These are phyloP conservation scores for Phlebiopsis flavidoalba DNA, from an alignment of 768 basidiomycete genomes.

Conservation along the genomic window DNA sequence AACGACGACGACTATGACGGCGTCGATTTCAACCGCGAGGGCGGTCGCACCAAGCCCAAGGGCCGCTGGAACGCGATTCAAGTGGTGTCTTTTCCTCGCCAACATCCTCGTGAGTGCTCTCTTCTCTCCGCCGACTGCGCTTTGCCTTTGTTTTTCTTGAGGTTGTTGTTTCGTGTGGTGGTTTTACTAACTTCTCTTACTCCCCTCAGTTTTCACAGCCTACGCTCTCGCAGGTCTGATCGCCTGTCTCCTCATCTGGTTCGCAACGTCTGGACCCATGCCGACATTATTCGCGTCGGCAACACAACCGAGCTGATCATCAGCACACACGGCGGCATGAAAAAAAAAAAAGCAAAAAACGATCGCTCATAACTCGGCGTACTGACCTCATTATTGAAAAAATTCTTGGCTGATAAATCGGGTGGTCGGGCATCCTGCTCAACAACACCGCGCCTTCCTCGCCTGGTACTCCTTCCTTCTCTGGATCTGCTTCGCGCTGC, in stretches of 20 bases:
- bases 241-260: slow-evolving; percentile 69
- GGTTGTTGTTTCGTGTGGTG: not conserved
- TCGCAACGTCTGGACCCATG: slow-evolving; percentile 63
- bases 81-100: slow-evolving; percentile 69
- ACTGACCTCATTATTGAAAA: slow-evolving; percentile 62
- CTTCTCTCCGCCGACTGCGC: not conserved
- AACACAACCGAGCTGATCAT: slow-evolving; percentile 64
- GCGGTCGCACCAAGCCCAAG: slow-evolving; percentile 33
- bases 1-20: slow-evolving; percentile 36
- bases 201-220: slow-evolving; percentile 41
- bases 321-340: slow-evolving; percentile 64
- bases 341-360: no score
- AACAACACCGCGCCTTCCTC: slow-evolving; percentile 82
- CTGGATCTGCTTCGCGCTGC: slow-evolving; percentile 68
- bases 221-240: slow-evolving; percentile 62
- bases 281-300: slow-evolving; percentile 69
- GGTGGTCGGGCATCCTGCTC: slow-evolving; percentile 75
- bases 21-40: slow-evolving; percentile 35
- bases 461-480: slow-evolving; percentile 67
- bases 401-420: no score
- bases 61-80: slow-evolving; percentile 81
- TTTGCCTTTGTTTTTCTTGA: not conserved
- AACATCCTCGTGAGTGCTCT: slow-evolving; percentile 46
- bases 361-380: no score
- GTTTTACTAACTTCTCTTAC: not conserved